Percentiles rank a stretch among this genome's conserved stretches.
Conservation (phyloP, 371 early-diverging fungal species). For the Rhizopus stolonifer region DNA sequence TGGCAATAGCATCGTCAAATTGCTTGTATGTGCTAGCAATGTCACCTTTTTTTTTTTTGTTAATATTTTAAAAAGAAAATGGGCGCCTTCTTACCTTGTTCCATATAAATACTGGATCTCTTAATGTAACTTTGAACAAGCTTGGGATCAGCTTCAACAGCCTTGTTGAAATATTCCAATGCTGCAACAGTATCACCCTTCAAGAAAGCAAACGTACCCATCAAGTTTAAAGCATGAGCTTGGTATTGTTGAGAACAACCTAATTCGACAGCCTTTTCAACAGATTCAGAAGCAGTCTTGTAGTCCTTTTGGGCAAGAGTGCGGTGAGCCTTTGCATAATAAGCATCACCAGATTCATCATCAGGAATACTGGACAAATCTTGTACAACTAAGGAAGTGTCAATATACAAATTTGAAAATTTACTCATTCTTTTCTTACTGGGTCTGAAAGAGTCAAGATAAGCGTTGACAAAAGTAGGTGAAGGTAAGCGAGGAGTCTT, state of each 20-base stretch:
- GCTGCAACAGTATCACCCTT: constrained; percentile 80
- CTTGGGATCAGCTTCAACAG: constrained; percentile 76
- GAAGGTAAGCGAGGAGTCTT: constrained; percentile 80
- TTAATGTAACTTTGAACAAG: constrained; percentile 86
- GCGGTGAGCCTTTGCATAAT: constrained; percentile 50
- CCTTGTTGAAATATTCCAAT: constrained; percentile 72
- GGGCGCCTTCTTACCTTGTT: constrained; percentile 55
- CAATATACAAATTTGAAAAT: neutral
- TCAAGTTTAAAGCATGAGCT: constrained; percentile 76
- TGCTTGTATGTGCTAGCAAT: constrained; percentile 62
- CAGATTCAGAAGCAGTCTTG: constrained; percentile 65
- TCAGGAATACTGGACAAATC: constrained; percentile 33
- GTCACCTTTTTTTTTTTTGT: constrained; percentile 59
- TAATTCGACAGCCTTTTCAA: constrained; percentile 66
- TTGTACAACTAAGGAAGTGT: constrained; percentile 26
- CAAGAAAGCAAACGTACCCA: constrained; percentile 88
- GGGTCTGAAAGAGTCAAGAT: constrained; percentile 86
- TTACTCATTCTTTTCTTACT: constrained; percentile 25
- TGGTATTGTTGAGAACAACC: constrained; percentile 52
- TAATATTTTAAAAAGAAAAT: too few relatives aligned
- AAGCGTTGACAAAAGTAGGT: constrained; percentile 86
- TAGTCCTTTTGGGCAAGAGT: constrained; percentile 62
- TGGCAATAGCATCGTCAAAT: constrained; percentile 69
- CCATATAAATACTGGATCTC: constrained; percentile 87
- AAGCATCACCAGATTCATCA: constrained; percentile 45